Conservation (phyloP, 2,329 filamentous ascomycete genomes). For the Albophoma yamanashiensis region DNA sequence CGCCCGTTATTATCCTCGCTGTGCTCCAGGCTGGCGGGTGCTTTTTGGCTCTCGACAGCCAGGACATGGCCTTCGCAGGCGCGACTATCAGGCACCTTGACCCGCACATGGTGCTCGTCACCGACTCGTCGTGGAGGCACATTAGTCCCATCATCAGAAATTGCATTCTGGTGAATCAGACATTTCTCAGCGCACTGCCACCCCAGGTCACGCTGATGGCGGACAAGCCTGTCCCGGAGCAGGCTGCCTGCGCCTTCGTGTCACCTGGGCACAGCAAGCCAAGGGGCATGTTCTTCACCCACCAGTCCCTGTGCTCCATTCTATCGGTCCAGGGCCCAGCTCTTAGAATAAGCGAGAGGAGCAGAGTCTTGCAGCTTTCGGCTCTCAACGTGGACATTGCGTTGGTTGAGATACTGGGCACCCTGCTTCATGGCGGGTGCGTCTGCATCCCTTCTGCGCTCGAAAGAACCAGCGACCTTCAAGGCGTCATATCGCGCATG, state of each 20-base stretch:
- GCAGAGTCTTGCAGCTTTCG: conserved; percentile 46
- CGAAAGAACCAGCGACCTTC: conserved; percentile 38
- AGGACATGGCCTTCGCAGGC: conserved; percentile 28
- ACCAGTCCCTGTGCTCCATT: conserved; percentile 44
- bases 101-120: conserved; percentile 32
- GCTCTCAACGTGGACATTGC: conserved; percentile 43
- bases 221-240: conserved; percentile 26
- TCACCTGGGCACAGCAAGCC: conserved; percentile 38
- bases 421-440: conserved; percentile 45
- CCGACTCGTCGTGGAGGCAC: conserved; percentile 28
- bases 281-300: conserved; percentile 52
- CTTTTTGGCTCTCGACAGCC: conserved; percentile 38
- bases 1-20: conserved; percentile 60
- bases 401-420: conserved; percentile 39
- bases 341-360: conserved; percentile 35
- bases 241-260: conserved; percentile 51
- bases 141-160: conserved; percentile 28
- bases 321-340: conserved; percentile 39
- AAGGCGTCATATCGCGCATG: conserved; percentile 37
- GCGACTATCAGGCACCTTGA: conserved; percentile 32
- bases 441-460: conserved; percentile 45
- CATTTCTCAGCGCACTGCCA: conserved; percentile 25
- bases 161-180: conserved; percentile 30
- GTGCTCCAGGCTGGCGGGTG: conserved; percentile 48
- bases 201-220: conserved; percentile 17